phyloP scores from a whole-genome alignment of 306 rosid genomes.

The Albizia julibrissin region DNA sequence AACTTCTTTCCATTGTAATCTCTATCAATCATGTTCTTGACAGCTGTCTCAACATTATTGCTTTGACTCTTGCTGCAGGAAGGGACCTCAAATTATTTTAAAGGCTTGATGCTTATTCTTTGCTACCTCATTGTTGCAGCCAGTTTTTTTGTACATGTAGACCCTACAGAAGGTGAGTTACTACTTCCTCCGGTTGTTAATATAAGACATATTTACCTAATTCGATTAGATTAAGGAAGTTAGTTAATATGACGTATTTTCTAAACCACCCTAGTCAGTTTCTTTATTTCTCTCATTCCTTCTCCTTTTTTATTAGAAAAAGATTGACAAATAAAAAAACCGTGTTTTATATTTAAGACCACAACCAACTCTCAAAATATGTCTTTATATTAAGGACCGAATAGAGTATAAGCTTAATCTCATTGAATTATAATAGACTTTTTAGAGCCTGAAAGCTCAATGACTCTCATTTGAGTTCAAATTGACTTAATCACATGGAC shows the following conservation, averaged over 20 bases:
- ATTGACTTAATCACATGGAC: background rate
- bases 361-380: too few relatives aligned
- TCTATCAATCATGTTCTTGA: background rate
- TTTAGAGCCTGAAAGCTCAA: constrained; percentile 21
- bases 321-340: too few relatives aligned
- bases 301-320: too few relatives aligned
- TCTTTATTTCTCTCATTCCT: too few relatives aligned
- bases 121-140: constrained; percentile 97
- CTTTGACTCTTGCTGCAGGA: constrained; percentile 59
- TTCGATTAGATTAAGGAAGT: too few relatives aligned
- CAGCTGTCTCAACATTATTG: constrained; percentile 22
- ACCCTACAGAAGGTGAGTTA: constrained; percentile 73
- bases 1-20: background rate
- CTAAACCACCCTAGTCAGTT: too few relatives aligned
- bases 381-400: too few relatives aligned
- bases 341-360: too few relatives aligned
- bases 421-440: constrained; percentile 3
- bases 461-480: constrained; percentile 15
- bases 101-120: constrained; percentile 91
- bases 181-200: background rate
- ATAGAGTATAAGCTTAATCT: background rate
- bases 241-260: too few relatives aligned
- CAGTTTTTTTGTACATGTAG: constrained; percentile 89
- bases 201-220: too few relatives aligned
- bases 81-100: constrained; percentile 89